Conservation (phyloP, 768 basidiomycete species). For the Russula virescens region DNA sequence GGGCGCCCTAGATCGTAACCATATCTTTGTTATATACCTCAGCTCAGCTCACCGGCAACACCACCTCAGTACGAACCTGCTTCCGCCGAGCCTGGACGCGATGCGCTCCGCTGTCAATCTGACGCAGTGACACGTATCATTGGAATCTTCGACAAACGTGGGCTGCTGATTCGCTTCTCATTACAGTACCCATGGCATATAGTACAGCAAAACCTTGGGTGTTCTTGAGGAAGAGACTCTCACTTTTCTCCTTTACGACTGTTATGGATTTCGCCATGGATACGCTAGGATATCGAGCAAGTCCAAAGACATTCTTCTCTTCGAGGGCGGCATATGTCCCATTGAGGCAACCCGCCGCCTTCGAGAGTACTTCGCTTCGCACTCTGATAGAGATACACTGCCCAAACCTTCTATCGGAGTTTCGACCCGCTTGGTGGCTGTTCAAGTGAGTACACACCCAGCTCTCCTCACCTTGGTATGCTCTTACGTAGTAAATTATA, state of each 20-base stretch:
- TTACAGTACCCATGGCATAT: no score
- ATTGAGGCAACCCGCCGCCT: slow-evolving; percentile 16
- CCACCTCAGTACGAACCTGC: no score
- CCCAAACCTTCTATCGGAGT: slow-evolving; percentile 29
- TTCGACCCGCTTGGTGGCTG: slow-evolving; percentile 32
- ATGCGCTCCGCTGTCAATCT: no score
- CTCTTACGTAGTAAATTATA: slow-evolving; percentile 24
- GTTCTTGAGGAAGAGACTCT: no score
- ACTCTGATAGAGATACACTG: slow-evolving; percentile 27
- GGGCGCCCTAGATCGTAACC: no score
- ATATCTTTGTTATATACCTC: no score
- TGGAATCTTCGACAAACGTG: no score
- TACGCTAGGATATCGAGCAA: background rate
- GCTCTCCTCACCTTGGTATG: background rate
- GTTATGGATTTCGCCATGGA: slow-evolving; percentile 4
- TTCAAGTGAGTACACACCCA: slow-evolving; percentile 25
- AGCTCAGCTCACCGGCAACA: no score
- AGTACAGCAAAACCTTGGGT: no score
- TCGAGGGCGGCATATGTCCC: slow-evolving; percentile 22
- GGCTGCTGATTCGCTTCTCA: no score
- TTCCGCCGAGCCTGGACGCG: no score
- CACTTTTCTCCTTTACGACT: background rate
- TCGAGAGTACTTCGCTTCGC: slow-evolving; percentile 21
- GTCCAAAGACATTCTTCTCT: slow-evolving; percentile 25
- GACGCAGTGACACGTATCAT: no score